Percentiles rank a stretch among this genome's conserved stretches.
Evolutionary conservation across 345 rosid genomes (phyloP).

Genomic region (Arabidopsis suecica): DNA sequence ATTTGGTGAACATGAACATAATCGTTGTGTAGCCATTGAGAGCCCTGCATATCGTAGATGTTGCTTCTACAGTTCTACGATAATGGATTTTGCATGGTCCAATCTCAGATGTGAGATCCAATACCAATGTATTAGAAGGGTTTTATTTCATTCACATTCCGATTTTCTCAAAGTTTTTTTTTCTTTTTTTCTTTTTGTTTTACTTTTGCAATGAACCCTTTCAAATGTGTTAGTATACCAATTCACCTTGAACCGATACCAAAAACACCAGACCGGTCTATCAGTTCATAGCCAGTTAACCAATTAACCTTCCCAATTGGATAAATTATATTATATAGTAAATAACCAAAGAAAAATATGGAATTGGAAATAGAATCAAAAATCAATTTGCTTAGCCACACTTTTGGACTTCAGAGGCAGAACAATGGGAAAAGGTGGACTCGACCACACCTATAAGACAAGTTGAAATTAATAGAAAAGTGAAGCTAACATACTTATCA

Average conservation of each 20-base stretch:
- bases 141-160: too few species aligned
- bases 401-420: constrained; percentile 36
- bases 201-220: too few species aligned
- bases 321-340: neutral
- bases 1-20: too few species aligned
- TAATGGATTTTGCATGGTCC: too few species aligned
- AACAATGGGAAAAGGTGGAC: constrained; percentile 26
- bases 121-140: too few species aligned
- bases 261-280: neutral
- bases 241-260: neutral
- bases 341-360: neutral
- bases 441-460: constrained; percentile 19
- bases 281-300: neutral
- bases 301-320: neutral
- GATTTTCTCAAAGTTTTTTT: too few species aligned
- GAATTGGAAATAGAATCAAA: constrained; percentile 19
- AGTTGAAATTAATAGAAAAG: constrained; percentile 30
- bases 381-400: constrained; percentile 30
- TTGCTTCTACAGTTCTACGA: too few species aligned
- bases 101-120: too few species aligned
- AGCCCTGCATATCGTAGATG: too few species aligned
- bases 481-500: constrained; percentile 12
- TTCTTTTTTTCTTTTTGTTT: too few species aligned
- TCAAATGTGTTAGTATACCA: neutral
- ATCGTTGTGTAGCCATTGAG: too few species aligned